phyloP scores from a whole-genome alignment of 768 basidiomycete genomes.

The Tricholoma matsutake region DNA sequence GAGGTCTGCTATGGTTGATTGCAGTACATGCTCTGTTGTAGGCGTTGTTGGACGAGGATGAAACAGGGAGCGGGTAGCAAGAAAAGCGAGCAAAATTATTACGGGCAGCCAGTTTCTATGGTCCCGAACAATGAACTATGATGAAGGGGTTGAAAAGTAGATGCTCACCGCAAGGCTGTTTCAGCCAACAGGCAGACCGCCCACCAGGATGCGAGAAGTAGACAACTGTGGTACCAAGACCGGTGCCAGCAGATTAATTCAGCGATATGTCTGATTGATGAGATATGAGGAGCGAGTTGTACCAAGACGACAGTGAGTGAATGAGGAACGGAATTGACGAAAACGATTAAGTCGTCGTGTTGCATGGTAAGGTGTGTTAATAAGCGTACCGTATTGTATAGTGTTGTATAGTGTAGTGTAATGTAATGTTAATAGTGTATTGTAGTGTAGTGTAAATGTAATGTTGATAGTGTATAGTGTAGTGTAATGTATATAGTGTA shows the following conservation, averaged over 20 bases:
- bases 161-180: conserved; percentile 36
- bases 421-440: too few species aligned
- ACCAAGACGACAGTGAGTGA: conserved; percentile 61
- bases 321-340: conserved; percentile 58
- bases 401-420: too few species aligned
- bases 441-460: too few species aligned
- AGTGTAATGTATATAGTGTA: too few species aligned
- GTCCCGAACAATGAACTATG: background rate
- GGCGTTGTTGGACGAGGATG: conserved; percentile 21
- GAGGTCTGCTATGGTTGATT: conserved; percentile 60
- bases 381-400: too few species aligned
- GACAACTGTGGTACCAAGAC: conserved; percentile 59
- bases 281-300: conserved; percentile 54
- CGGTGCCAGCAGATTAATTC: conserved; percentile 59
- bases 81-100: conserved; percentile 6
- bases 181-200: conserved; percentile 61
- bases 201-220: conserved; percentile 77
- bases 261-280: conserved; percentile 36
- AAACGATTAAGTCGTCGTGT: conserved; percentile 29
- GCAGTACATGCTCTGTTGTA: conserved; percentile 55
- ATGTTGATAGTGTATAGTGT: too few species aligned
- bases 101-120: conserved; percentile 17
- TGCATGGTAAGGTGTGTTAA: background rate
- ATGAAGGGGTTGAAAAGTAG: background rate
- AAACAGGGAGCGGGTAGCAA: conserved; percentile 10